Evolutionary conservation across 805 yeast species (phyloP), one percentile per base, ranked within the genome.

Genomic region (Hagleromyces aurorensis): DNA sequence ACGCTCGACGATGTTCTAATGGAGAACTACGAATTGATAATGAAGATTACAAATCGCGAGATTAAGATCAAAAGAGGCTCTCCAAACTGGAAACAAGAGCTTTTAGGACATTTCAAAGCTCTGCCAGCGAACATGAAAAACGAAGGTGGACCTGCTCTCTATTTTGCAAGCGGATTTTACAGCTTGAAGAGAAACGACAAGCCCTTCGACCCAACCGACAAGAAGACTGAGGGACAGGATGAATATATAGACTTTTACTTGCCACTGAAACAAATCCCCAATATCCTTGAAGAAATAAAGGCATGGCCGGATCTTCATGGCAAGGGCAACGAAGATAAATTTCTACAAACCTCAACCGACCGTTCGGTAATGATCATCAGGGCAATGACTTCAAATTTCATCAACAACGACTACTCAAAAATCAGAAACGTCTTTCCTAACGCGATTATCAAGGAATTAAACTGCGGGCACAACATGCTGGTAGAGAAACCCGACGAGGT

Each of bases 351-450:
- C 6, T 23, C 34, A 10, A 35, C 45, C 7, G 27, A 37, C 5
- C 52, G 52, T 16, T 64, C 67, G 1, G 60, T 64, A 2, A 38
- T 67, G 23, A 64, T 72, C 27, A 50, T 72, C 45, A 60, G 62
- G 32, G 78, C 69, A 3, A 33, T 47, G 11, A 33, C 56, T 10
- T 68, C 75, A 2, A 44, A 50, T 0, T 66, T 72, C 33, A 60
- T 73, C 10, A 46, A 44, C 10, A 55, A 54, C 3, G 37, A 58
- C 25, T 26, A 54, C 51, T 20, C 37, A 36, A 10, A 33, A 15
- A 33, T 54, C 4, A 30, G 37, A 12, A 32, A 38, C 18, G 32
- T 29, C 4, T 61, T 54, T 30, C 57, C 57, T 1, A 46, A 43
- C 9, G 30, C 39, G 6, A 21, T 22, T 10, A 36, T 59, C 2